Evolutionary conservation across 108 stramenopile genomes (phyloP).

Genomic region (Skeletonema potamos): DNA sequence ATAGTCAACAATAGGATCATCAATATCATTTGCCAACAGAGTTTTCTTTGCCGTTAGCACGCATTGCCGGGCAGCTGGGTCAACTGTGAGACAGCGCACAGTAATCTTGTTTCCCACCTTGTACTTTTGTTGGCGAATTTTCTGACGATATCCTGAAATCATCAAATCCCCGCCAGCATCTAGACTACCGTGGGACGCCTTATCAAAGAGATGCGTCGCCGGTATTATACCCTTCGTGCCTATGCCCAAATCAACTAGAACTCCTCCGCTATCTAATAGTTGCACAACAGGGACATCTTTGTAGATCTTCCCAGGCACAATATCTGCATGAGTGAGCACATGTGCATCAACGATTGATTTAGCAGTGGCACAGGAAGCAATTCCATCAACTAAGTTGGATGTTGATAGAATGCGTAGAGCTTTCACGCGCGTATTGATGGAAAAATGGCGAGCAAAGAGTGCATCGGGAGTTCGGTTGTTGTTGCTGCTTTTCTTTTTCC

Average conservation of each 20-base stretch:
- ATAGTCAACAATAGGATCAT: constrained; percentile 57
- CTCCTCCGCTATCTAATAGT: constrained; percentile 58
- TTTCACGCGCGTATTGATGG: constrained; percentile 59
- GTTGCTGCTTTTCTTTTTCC: constrained; percentile 10
- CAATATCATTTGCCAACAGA: constrained; percentile 52
- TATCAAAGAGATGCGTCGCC: constrained; percentile 67
- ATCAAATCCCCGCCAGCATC: constrained; percentile 37
- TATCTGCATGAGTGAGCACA: constrained; percentile 76
- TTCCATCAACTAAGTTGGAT: constrained; percentile 68
- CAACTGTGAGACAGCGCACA: constrained; percentile 74
- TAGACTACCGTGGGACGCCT: constrained; percentile 30
- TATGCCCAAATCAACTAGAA: constrained; percentile 72
- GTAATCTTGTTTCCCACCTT: constrained; percentile 73
- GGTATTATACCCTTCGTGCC: constrained; percentile 74
- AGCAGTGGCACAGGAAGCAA: constrained; percentile 81
- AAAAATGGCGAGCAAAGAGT: constrained; percentile 76
- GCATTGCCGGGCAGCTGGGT: constrained; percentile 60
- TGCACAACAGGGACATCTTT: constrained; percentile 68
- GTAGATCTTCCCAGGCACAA: constrained; percentile 69
- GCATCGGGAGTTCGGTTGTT: constrained; percentile 47
- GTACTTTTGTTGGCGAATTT: constrained; percentile 68
- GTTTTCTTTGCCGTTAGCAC: constrained; percentile 80
- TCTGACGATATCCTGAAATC: constrained; percentile 60
- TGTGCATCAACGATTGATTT: constrained; percentile 69
- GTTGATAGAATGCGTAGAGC: constrained; percentile 70